A percentile compares a stretch with the other conserved stretches of the same genome.
phyloP scores from a whole-genome alignment of 768 basidiomycete species.

The Collybia mongolica region DNA sequence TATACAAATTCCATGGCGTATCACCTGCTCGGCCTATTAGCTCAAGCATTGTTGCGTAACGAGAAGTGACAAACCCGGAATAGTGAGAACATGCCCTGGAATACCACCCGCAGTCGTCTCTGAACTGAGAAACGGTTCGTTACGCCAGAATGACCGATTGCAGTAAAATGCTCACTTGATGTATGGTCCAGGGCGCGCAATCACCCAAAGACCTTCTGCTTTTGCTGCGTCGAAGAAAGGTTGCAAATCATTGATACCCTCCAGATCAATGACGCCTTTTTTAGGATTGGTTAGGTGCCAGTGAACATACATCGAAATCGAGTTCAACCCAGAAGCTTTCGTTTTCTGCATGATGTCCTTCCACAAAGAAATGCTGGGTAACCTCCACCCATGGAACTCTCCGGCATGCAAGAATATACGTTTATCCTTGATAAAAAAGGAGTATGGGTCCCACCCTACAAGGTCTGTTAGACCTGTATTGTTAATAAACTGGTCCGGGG shows the following conservation, averaged over 20 bases:
- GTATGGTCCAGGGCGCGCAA: constrained; percentile 15
- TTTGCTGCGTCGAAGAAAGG: constrained; percentile 16
- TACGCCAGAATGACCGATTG: background rate
- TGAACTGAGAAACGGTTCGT: constrained; percentile 1
- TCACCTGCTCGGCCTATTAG: constrained; percentile 3
- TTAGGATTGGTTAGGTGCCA: constrained; percentile 16
- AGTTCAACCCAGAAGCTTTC: constrained; percentile 14
- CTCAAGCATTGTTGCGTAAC: too few relatives aligned
- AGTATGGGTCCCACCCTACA: constrained; percentile 16
- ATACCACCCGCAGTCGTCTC: constrained; percentile 13
- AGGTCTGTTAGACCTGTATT: constrained; percentile 10
- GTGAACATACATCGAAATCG: constrained; percentile 15
- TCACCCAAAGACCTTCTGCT: constrained; percentile 13
- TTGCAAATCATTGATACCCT: constrained; percentile 15
- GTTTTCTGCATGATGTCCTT: constrained; percentile 15
- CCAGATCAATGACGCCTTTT: constrained; percentile 13
- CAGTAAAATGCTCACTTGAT: constrained; percentile 8
- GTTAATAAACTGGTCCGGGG: constrained; percentile 1
- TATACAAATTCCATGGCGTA: constrained; percentile 14
- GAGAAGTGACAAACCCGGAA: background rate
- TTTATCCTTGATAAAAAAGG: constrained; percentile 12
- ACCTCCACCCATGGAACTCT: constrained; percentile 16
- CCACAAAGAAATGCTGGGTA: constrained; percentile 13
- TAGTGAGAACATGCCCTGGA: constrained; percentile 14
- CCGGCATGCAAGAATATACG: constrained; percentile 15